Evolutionary conservation across 192 early-diverging fungal species (phyloP), one percentile per base, ranked within the genome.

Genomic region (Spizellomyces punctatus): DNA sequence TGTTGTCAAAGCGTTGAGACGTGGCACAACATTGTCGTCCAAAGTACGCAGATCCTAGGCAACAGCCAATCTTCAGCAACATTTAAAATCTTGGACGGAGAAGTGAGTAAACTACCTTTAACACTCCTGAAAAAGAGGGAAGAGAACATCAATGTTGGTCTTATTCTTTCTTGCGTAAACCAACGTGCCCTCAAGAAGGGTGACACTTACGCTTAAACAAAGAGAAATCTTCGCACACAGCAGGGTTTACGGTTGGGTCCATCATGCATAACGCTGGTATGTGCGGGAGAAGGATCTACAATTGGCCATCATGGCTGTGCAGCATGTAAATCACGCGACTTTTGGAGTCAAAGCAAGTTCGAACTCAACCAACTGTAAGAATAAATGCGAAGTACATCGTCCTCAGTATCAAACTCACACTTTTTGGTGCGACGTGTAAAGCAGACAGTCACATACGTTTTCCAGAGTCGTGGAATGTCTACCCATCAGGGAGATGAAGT

Each of bases 11-110:
- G 64, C 72, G 45, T 73, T 73, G 44, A 73, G 64, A 9, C 57
- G 21, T 9, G 72, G 72, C 21, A 66, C 54, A 7, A 66, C 64
- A 52, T 73, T 73, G 46, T 73, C 72, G 56, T 73, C 72, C 10
- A 73, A 10, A 19, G 56, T 6, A 42, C 72, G 36, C 27, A 54
- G 54, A 61, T 65, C 36, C 71, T 72, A 43, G 48, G 64, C 54
- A 17, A 9, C 16, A 10, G 6, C 43, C 46, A 54, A 50, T n/a
- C 27, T 45, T 10, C 16, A 48, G 16, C 43, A 50, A 45, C 17
- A 8, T 8, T 8, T 19, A 50, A 17, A 41, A 45, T n/a, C 46
- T 22, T 62, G 17, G n/a, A 43, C 36, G 14, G 14, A 16, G 17
- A n/a, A 62, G 6, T 62, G n/a, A 43, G 6, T 6, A 62, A 22